Conservation (phyloP, 345 rosid species). For the Salix arbutifolia region DNA sequence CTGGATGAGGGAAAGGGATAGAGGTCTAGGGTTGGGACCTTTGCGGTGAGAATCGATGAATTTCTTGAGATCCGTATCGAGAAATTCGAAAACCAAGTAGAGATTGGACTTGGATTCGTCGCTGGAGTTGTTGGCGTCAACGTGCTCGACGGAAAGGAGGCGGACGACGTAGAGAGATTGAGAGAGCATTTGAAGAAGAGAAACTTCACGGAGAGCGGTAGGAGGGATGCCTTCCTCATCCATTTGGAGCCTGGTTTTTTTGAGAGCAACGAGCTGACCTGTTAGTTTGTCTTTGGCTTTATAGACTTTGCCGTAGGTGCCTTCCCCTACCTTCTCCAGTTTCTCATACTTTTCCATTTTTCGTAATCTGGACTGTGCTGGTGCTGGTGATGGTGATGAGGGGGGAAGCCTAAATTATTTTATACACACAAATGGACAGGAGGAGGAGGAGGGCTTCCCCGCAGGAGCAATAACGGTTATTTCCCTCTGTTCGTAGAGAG, state of each 20-base stretch:
- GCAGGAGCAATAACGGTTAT: not conserved
- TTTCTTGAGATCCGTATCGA: constrained; percentile 92
- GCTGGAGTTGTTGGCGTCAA: constrained; percentile 31
- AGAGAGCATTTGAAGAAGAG: constrained; percentile 88
- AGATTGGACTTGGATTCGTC: constrained; percentile 52
- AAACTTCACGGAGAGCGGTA: constrained; percentile 90
- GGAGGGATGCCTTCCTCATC: constrained; percentile 99
- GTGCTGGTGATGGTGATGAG: no score
- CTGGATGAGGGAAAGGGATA: constrained; percentile 53
- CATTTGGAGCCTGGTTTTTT: constrained; percentile 88
- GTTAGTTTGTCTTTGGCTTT: constrained; percentile 77
- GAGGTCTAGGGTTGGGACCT: constrained; percentile 67
- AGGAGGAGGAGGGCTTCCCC: no score
- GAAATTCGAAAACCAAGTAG: constrained; percentile 84
- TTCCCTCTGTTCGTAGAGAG: not conserved
- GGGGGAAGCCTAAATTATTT: no score
- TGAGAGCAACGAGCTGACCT: constrained; percentile 81
- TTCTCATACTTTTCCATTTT: constrained; percentile 94
- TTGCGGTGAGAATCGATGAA: constrained; percentile 76
- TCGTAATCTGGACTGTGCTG: not conserved
- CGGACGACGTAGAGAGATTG: constrained; percentile 86
- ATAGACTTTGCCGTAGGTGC: constrained; percentile 93
- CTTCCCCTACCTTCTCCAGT: constrained; percentile 95
- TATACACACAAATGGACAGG: no score
- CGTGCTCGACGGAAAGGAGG: constrained; percentile 85